Evolutionary conservation across 2,329 filamentous ascomycete species (phyloP), one percentile per base, ranked within the genome.

Genomic region (Domatiomyces catenatus): DNA sequence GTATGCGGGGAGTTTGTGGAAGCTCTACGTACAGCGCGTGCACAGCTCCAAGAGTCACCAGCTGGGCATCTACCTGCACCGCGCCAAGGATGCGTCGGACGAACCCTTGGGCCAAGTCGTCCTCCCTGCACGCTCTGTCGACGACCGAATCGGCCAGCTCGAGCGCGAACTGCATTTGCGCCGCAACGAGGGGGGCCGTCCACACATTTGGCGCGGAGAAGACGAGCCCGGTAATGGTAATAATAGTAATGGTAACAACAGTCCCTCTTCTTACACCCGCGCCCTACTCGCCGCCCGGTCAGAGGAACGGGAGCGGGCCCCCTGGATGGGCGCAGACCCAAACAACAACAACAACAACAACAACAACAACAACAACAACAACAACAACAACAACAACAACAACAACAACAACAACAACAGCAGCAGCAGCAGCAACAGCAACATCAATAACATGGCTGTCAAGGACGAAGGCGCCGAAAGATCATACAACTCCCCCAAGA

Each of bases 1-100:
- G 58, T 79, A 79, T 53, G 75, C 75, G 3, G 76, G 76, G 2
- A 74, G 70, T 17, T 63, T 77, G 15, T 79, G 76, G 76, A 79
- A 79, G 56, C 74, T 79, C n/a, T 79, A 79, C 60, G 77, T 79
- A 8, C 76, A 79, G 57, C 76, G 77, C 53, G 72, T 77, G 1
- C 69, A 72, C 7, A 74, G 72, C 0, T 68, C 69, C 1, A 76
- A 76, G 55, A 74, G 70, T 49, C 72, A 75, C 8, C 75, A 79
- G 57, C 66, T 79, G 1, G 76, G 75, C 12, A 75, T 79, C 4
- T 79, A 79, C 54, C 66, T 79, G 2, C 75, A 79, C 57, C 72
- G 75, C 44, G 75, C 74, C 5, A 77, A 77, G 57, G 75, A 78
- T 52, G 68, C 71, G 20, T 73, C 77, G 49, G 68, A 67, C 44